phyloP scores from a whole-genome alignment of 805 yeast species.

The Candida chauliodis region DNA sequence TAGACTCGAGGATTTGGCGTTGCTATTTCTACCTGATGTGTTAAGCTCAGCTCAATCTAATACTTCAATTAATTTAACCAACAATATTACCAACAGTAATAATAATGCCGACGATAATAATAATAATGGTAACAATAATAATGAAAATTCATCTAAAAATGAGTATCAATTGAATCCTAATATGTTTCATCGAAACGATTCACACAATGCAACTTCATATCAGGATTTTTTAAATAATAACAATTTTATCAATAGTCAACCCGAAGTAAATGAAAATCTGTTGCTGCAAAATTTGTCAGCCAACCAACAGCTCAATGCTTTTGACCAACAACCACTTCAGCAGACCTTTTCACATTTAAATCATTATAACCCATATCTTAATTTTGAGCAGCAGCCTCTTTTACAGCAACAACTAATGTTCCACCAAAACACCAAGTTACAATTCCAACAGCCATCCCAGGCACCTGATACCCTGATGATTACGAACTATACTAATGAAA shows the following conservation, averaged over 20 bases:
- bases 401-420: constrained; percentile 1
- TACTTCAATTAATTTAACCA: not conserved
- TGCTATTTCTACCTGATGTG: constrained; percentile 26
- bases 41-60: constrained; percentile 1
- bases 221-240: constrained; percentile 13
- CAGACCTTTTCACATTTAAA: constrained; percentile 16
- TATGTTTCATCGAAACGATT: constrained; percentile 2
- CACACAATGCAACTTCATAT: constrained; percentile 5
- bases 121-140: not conserved
- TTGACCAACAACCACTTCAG: constrained; percentile 5
- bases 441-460: constrained; percentile 9
- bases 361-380: constrained; percentile 26
- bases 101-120: not conserved
- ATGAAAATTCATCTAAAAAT: not conserved
- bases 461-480: constrained; percentile 9
- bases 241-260: constrained; percentile 18
- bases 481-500: constrained; percentile 1
- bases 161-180: not conserved
- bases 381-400: constrained; percentile 16
- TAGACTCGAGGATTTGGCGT: constrained; percentile 34
- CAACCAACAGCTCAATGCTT: not conserved
- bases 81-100: not conserved
- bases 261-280: not conserved
- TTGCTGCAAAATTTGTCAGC: constrained; percentile 5
- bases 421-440: constrained; percentile 1